Base-by-base conservation (phyloP, 208 protist species). In the Tritrichomonas musculus region DNA sequence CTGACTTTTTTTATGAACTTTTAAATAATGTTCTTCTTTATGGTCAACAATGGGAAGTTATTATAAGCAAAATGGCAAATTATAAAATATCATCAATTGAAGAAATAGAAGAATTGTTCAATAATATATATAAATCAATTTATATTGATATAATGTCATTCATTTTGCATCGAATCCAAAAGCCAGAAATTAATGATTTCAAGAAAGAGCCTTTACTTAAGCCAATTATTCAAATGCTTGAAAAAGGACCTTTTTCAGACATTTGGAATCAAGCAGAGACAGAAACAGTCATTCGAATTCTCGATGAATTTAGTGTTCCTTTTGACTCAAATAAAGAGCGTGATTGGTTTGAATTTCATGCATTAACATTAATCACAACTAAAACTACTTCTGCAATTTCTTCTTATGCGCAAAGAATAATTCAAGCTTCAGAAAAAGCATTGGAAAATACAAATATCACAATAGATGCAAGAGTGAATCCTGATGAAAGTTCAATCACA, bases 331-430 rank as follows among this genome's bases (percentile, higher is more conserved):
- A 22, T 50, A 8, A 27, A 14, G 22, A 88, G 5, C 41, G 47
- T n/a, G 77, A 88, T 36, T 88, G 41, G 41, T 41, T 33, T 8
- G 77, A 88, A 57, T 88, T 88, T 36, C 77, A 88, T 20, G 77
- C 77, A 8, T 20, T 88, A 1, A 39, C 77, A 22, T 20, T 39
- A 2, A 88, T 88, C 20, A 88, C 77, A n/a, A 60, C 77, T 3
- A 88, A 88, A 50, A n/a, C 13, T 1, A 88, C 77, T 57, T 0
- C 13, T 39, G 27, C 33, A 57, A 50, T 88, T 39, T 39, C 25
- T 33, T 8, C 17, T n/a, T 69, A 69, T 69, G 25, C 27, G 25
- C 11, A n/a, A n/a, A 5, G 5, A n/a, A 33, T 69, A n/a, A 13
- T 69, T 69, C 3, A 69, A 69, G 11, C 64, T 33, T 13, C 30